phyloP scores from a whole-genome alignment of 768 basidiomycete genomes.

The Russula brevipes region DNA sequence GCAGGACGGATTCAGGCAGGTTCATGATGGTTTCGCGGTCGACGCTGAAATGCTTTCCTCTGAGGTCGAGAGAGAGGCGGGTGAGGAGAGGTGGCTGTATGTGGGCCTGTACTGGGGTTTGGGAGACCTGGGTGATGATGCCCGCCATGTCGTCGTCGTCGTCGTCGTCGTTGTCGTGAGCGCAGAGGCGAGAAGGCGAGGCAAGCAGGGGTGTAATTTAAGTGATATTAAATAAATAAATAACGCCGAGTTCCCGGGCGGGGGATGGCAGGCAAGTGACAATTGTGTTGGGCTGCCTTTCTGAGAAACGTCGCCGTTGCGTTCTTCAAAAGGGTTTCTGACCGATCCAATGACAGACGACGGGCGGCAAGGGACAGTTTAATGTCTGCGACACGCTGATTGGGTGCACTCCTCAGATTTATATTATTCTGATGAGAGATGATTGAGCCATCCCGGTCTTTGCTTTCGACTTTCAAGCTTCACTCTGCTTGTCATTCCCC shows the following conservation, averaged over 20 bases:
- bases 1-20: slow-evolving; percentile 91
- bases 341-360: slow-evolving; percentile 21
- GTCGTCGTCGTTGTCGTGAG: too few species aligned
- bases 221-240: slow-evolving; percentile 3
- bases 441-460: slow-evolving; percentile 17
- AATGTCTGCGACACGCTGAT: slow-evolving; percentile 17
- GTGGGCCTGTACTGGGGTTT: slow-evolving; percentile 59
- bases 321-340: slow-evolving; percentile 20
- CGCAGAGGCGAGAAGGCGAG: too few species aligned
- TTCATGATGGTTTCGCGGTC: slow-evolving; percentile 99
- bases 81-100: slow-evolving; percentile 85
- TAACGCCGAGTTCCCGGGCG: not conserved
- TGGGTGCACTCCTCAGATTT: slow-evolving; percentile 17
- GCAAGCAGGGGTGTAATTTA: too few species aligned
- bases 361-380: slow-evolving; percentile 23
- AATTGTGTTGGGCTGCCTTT: slow-evolving; percentile 18
- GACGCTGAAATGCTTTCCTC: slow-evolving; percentile 86
- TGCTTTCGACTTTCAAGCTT: slow-evolving; percentile 18
- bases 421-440: slow-evolving; percentile 22
- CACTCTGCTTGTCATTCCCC: slow-evolving; percentile 11
- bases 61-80: slow-evolving; percentile 84
- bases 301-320: slow-evolving; percentile 18
- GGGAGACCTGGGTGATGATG: slow-evolving; percentile 50
- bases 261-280: slow-evolving; percentile 7
- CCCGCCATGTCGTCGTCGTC: slow-evolving; percentile 33